Conservation (phyloP, 345 rosid species). For the Rhizophora apiculata region DNA sequence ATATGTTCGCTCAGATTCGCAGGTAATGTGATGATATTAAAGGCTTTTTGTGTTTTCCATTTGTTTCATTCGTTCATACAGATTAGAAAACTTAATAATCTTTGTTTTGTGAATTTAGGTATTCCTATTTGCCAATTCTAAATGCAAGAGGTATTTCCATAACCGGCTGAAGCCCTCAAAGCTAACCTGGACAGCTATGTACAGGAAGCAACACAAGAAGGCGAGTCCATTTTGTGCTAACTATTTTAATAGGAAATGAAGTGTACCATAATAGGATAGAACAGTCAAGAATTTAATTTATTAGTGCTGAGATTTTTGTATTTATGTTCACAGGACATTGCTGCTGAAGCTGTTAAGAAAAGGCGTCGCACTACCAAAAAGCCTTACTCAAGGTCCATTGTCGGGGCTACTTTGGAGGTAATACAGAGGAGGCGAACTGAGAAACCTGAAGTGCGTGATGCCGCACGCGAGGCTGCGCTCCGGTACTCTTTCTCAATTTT, state of each 20-base stretch:
- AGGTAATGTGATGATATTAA: too few species aligned
- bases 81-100: too few species aligned
- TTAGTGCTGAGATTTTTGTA: too few species aligned
- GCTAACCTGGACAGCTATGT: background rate
- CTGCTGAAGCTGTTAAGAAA: background rate
- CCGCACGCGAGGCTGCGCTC: background rate
- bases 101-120: too few species aligned
- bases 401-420: background rate
- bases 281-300: too few species aligned
- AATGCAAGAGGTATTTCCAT: background rate
- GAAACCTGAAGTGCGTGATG: background rate
- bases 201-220: background rate
- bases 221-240: background rate
- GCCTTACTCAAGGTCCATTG: slow-evolving; percentile 1
- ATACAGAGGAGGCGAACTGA: background rate
- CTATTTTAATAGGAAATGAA: background rate
- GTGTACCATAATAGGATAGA: too few species aligned
- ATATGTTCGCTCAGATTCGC: too few species aligned
- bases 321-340: background rate
- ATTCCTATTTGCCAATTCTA: background rate
- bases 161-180: background rate
- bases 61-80: too few species aligned
- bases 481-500: background rate
- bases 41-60: too few species aligned
- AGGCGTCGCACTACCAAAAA: background rate